phyloP scores from a whole-genome alignment of 148 eudicot species.

The Silene conica region DNA sequence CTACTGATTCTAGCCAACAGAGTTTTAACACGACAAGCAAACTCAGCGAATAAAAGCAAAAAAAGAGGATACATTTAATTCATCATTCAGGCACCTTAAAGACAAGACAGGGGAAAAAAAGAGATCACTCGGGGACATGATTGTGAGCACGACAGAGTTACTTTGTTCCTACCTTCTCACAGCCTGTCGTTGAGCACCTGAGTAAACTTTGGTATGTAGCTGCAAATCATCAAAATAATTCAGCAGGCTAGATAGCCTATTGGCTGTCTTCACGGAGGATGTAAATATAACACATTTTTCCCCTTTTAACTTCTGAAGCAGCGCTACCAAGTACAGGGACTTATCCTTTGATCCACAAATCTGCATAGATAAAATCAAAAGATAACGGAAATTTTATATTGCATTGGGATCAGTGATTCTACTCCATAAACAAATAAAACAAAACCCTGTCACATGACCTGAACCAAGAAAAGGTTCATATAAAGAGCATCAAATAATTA shows the following conservation, averaged over 20 bases:
- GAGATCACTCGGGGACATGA: not conserved
- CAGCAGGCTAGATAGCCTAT: conserved; percentile 61
- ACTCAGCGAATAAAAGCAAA: not conserved
- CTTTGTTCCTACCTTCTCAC: conserved; percentile 57
- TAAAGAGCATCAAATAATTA: not conserved
- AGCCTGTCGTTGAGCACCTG: conserved; percentile 76
- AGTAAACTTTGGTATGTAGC: conserved; percentile 72
- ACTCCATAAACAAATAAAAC: not conserved
- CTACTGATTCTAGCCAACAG: not conserved
- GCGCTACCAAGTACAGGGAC: conserved; percentile 69
- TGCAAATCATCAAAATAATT: conserved; percentile 61
- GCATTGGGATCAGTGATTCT: not conserved
- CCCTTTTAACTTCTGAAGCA: conserved; percentile 64
- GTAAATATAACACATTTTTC: conserved; percentile 92
- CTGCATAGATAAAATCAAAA: conserved; percentile 41
- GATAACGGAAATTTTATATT: not conserved
- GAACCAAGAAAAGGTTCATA: not conserved
- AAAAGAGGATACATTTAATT: not conserved
- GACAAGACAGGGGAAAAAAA: not conserved
- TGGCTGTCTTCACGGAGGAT: conserved; percentile 83
- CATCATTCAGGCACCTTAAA: not conserved
- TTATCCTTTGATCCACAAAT: conserved; percentile 70
- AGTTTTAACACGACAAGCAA: not conserved
- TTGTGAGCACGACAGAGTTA: not conserved
- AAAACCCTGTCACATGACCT: not conserved